A percentile compares a stretch with the other conserved stretches of the same genome.
Conservation (phyloP, 2,329 filamentous ascomycete genomes). For the Phialophora chinensis region DNA sequence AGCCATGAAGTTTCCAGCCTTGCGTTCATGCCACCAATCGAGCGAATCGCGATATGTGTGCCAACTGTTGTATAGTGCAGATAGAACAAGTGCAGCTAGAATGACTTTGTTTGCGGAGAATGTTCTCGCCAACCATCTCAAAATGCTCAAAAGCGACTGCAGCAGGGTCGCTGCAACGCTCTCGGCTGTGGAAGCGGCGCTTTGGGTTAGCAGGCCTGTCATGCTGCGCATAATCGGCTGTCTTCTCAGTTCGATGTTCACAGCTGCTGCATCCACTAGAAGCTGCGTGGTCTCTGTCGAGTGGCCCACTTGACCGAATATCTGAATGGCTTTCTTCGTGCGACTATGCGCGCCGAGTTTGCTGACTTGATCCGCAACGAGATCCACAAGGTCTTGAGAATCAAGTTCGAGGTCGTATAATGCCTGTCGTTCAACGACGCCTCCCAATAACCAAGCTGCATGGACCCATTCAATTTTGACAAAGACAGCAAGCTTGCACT, state of each 20-base stretch:
- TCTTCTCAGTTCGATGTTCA: conserved; percentile 59
- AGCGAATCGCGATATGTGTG: conserved; percentile 75
- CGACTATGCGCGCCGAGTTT: conserved; percentile 54
- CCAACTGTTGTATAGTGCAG: conserved; percentile 73
- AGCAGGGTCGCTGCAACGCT: conserved; percentile 77
- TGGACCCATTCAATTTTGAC: conserved; percentile 86
- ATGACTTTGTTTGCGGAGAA: conserved; percentile 76
- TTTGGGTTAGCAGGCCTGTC: conserved; percentile 74
- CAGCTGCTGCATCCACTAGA: conserved; percentile 49
- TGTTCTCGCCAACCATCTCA: conserved; percentile 71
- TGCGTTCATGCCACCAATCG: conserved; percentile 85
- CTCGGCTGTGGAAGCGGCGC: conserved; percentile 72
- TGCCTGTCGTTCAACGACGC: conserved; percentile 66
- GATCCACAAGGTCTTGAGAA: conserved; percentile 56
- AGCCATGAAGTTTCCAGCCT: conserved; percentile 79
- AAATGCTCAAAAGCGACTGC: conserved; percentile 72
- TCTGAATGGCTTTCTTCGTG: conserved; percentile 56
- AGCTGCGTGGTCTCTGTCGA: conserved; percentile 57
- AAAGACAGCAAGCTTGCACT: conserved; percentile 88
- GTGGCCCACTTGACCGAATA: conserved; percentile 56
- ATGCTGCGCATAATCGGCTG: conserved; percentile 57
- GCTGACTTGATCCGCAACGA: conserved; percentile 57
- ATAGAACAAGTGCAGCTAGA: conserved; percentile 70
- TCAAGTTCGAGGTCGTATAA: conserved; percentile 68
- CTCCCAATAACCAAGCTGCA: conserved; percentile 55